Evolutionary conservation across 306 rosid species (phyloP).

Genomic region (Albizia julibrissin): DNA sequence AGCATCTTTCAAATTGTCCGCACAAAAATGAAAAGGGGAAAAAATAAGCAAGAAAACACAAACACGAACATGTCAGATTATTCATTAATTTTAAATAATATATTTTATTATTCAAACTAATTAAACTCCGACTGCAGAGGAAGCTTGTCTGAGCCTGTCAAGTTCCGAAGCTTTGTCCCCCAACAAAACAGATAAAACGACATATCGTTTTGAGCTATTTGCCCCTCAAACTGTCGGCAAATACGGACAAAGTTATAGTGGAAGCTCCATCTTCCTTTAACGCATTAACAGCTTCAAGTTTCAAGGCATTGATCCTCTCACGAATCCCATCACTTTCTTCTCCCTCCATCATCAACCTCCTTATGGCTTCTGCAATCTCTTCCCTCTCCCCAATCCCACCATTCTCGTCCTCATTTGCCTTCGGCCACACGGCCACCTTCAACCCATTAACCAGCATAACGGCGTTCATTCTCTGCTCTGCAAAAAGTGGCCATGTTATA

Average conservation of each 20-base stretch:
- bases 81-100: background rate
- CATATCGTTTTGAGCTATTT: background rate
- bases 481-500: slow-evolving; percentile 27
- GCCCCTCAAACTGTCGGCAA: background rate
- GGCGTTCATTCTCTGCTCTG: slow-evolving; percentile 26
- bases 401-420: background rate
- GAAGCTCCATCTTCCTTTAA: slow-evolving; percentile 27
- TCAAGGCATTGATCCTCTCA: background rate
- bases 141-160: background rate
- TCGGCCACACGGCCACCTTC: slow-evolving; percentile 28
- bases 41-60: background rate
- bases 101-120: too few relatives aligned
- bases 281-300: slow-evolving; percentile 12
- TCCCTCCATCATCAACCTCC: slow-evolving; percentile 26
- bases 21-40: background rate
- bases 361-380: slow-evolving; percentile 25
- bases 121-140: background rate
- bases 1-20: background rate
- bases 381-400: slow-evolving; percentile 20
- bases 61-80: background rate
- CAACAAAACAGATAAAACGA: background rate
- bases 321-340: slow-evolving; percentile 27
- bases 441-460: background rate
- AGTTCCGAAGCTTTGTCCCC: background rate
- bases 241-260: background rate